Evolutionary conservation across 345 rosid species (phyloP).

Genomic region (Geranium brycei): DNA sequence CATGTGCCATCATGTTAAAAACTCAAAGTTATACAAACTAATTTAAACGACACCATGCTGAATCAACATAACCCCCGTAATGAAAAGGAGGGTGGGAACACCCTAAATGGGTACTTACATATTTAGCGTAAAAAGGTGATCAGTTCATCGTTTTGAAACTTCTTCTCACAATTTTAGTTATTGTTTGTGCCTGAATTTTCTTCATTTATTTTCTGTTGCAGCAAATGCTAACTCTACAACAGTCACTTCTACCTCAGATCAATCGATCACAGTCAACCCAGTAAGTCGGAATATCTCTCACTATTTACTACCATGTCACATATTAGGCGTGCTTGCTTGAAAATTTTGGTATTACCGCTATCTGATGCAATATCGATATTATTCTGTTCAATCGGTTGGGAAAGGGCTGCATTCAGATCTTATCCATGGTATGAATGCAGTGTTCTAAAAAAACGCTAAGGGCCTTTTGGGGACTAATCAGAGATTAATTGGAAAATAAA

Average conservation of each 20-base stretch:
- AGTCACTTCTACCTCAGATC: slow-evolving; percentile 53
- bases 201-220: slow-evolving; percentile 15
- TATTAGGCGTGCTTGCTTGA: not conserved
- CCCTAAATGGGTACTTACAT: too few species aligned
- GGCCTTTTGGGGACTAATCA: too few species aligned
- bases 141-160: not conserved
- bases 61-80: too few species aligned
- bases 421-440: not conserved
- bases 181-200: not conserved
- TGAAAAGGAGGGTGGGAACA: too few species aligned
- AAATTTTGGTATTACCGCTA: not conserved
- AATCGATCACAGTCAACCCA: slow-evolving; percentile 43
- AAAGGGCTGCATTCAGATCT: not conserved
- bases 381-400: too few species aligned
- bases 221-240: slow-evolving; percentile 57
- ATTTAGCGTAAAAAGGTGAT: not conserved
- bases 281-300: slow-evolving; percentile 26
- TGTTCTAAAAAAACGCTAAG: too few species aligned
- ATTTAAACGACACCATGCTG: too few species aligned
- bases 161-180: not conserved
- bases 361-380: not conserved
- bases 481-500: too few species aligned
- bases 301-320: not conserved
- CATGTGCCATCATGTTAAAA: too few species aligned
- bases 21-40: too few species aligned